phyloP scores from a whole-genome alignment of 768 basidiomycete genomes.

The Pleurotus giganteus region DNA sequence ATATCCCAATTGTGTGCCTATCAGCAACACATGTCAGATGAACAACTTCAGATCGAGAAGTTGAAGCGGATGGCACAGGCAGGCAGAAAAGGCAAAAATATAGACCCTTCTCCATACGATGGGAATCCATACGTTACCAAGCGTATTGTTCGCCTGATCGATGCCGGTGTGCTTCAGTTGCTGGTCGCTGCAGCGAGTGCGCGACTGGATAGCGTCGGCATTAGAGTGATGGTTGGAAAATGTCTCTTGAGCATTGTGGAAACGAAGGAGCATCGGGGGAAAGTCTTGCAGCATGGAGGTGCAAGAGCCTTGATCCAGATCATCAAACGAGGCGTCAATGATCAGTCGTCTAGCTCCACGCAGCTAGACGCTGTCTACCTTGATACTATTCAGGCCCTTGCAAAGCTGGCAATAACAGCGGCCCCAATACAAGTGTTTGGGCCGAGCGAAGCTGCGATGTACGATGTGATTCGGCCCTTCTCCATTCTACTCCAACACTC shows the following conservation, averaged over 20 bases:
- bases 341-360: conserved; percentile 24
- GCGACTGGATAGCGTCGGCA: conserved; percentile 57
- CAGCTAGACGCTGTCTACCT: conserved; percentile 44
- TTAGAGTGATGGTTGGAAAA: conserved; percentile 57
- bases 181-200: conserved; percentile 54
- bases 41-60: conserved; percentile 81
- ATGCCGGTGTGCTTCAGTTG: conserved; percentile 62
- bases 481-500: conserved; percentile 68
- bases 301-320: conserved; percentile 60
- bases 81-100: conserved; percentile 25
- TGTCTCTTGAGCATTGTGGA: conserved; percentile 71
- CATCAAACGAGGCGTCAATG: conserved; percentile 48
- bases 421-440: conserved; percentile 92
- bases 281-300: conserved; percentile 76
- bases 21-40: conserved; percentile 69
- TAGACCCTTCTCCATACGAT: conserved; percentile 43
- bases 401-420: conserved; percentile 90
- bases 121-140: conserved; percentile 63
- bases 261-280: conserved; percentile 74
- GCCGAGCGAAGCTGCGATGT: conserved; percentile 69
- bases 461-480: conserved; percentile 84
- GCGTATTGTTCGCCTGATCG: conserved; percentile 56
- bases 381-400: conserved; percentile 80
- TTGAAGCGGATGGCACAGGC: conserved; percentile 71
- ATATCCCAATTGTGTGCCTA: conserved; percentile 73